Conservation (phyloP, 805 yeast genomes). For the Millerago galiae region DNA sequence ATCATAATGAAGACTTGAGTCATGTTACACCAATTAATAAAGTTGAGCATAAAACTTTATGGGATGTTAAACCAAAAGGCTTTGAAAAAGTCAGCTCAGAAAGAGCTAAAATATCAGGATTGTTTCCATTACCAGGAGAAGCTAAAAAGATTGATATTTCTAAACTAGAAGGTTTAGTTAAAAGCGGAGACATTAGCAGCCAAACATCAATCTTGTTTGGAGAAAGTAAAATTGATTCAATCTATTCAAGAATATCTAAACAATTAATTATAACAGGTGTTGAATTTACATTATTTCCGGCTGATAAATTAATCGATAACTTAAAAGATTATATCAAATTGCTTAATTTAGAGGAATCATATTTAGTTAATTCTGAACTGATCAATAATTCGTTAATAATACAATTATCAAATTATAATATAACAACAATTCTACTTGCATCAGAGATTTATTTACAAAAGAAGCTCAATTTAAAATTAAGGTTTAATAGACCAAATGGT, state of each 20-base stretch:
- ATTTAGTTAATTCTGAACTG: conserved; percentile 28
- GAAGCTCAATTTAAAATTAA: conserved; percentile 26
- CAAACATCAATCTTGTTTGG: conserved; percentile 30
- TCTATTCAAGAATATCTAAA: conserved; percentile 22
- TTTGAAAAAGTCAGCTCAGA: conserved; percentile 71
- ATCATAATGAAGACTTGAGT: conserved; percentile 15
- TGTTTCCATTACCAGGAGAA: conserved; percentile 70
- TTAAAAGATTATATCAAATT: conserved; percentile 39
- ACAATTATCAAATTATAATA: conserved; percentile 42
- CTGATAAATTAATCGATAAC: conserved; percentile 35
- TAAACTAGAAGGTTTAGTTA: conserved; percentile 25
- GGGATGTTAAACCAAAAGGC: conserved; percentile 72
- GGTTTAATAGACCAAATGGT: conserved; percentile 38
- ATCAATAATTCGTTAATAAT: conserved; percentile 37
- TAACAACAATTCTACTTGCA: conserved; percentile 50
- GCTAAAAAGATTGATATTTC: conserved; percentile 32
- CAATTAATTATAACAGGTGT: conserved; percentile 25
- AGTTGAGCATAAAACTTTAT: conserved; percentile 45
- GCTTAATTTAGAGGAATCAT: conserved; percentile 37
- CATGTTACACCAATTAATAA: conserved; percentile 42
- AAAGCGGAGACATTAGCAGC: conserved; percentile 24
- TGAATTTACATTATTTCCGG: conserved; percentile 25
- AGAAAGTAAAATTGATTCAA: conserved; percentile 24
- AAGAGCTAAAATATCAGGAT: conserved; percentile 70
- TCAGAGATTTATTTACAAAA: conserved; percentile 33